A percentile compares a stretch with the other conserved stretches of the same genome.
These are phyloP conservation scores for Physocladia obscura DNA, from an alignment of 192 early-diverging fungal genomes.

Conservation along the genomic window DNA sequence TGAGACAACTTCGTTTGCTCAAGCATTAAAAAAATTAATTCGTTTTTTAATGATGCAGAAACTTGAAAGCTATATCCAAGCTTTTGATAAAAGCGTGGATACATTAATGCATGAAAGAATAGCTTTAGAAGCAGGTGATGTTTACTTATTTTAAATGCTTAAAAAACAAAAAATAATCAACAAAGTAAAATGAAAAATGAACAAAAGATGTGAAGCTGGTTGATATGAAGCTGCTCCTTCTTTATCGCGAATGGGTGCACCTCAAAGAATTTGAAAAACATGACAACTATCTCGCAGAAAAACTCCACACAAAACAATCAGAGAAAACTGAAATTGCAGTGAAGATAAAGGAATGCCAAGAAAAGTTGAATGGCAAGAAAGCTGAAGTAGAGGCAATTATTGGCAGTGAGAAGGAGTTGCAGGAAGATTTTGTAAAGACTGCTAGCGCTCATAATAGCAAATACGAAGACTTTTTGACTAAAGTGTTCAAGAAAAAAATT, in stretches of 20 bases:
- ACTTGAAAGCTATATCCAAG: constrained; percentile 31
- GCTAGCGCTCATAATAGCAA: constrained; percentile 64
- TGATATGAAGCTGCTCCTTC: constrained; percentile 60
- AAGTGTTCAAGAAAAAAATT: constrained; percentile 62
- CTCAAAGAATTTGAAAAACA: constrained; percentile 69
- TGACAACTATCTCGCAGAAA: constrained; percentile 56
- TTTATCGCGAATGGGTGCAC: constrained; percentile 62
- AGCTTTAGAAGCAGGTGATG: constrained; percentile 53
- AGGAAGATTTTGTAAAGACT: constrained; percentile 47
- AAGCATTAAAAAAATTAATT: constrained; percentile 6
- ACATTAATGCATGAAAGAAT: constrained; percentile 48
- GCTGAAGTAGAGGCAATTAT: constrained; percentile 57
- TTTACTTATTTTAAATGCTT: background rate
- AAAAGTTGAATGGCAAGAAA: constrained; percentile 60
- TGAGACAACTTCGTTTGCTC: constrained; percentile 18
- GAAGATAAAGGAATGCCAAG: constrained; percentile 66
- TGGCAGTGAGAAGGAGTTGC: constrained; percentile 49
- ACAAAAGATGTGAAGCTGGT: constrained; percentile 56
- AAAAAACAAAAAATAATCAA: background rate
- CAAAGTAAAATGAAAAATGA: background rate
- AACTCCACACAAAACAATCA: constrained; percentile 46
- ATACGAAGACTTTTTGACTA: constrained; percentile 57
- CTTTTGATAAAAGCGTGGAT: constrained; percentile 49
- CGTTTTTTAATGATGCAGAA: constrained; percentile 23
- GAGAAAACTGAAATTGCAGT: constrained; percentile 58